Base-by-base conservation (phyloP, 495 filamentous ascomycete species). In the Daldinia concentrica region DNA sequence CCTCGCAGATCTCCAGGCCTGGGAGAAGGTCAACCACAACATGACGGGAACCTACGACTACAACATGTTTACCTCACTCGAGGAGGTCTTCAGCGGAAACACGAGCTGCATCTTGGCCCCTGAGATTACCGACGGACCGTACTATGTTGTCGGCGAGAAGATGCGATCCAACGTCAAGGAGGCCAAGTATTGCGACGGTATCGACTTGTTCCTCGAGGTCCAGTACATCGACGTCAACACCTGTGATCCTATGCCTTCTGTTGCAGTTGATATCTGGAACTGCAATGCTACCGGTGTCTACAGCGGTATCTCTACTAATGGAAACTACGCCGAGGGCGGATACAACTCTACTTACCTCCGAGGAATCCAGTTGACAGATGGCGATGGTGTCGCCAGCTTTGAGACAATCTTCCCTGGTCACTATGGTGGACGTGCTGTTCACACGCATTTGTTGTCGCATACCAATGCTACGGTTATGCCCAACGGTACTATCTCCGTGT, bases 401-500 rank as follows among this genome's bases (percentile, higher is more conserved):
- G 81, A 85, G 58, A 87, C 85, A 1, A 85, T 85, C 63, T 88
- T 89, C 79, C 86, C 87, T 0, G 87, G 88, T 9, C 85, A 88
- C 77, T 90, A 90, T 59, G 72, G 77, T 0, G 83, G 85, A 11
- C 84, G 88, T n/a, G 82, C 87, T 1, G 84, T 79, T 0, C 88
- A 90, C 74, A 84, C 85, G 9, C 87, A 90, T 58, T 71, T 89
- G 30, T 68, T 86, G 4, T 80, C 83, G 1, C 84, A 87, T 72
- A 78, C 82, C 58, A 84, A 85, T 60, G 83, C 81, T 14, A 86
- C 77, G 32, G 71, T 83, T 12, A 77, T 82, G 51, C 71, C 79
- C 7, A 87, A 89, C 78, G 84, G 82, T 61, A 88, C 84, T 17
- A 80, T 84, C 61, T 79, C 76, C 30, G 81, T 83, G 8, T 83